These are phyloP conservation scores for Didymella pomorum DNA, from an alignment of 2,329 filamentous ascomycete genomes.

Conservation along the genomic window DNA sequence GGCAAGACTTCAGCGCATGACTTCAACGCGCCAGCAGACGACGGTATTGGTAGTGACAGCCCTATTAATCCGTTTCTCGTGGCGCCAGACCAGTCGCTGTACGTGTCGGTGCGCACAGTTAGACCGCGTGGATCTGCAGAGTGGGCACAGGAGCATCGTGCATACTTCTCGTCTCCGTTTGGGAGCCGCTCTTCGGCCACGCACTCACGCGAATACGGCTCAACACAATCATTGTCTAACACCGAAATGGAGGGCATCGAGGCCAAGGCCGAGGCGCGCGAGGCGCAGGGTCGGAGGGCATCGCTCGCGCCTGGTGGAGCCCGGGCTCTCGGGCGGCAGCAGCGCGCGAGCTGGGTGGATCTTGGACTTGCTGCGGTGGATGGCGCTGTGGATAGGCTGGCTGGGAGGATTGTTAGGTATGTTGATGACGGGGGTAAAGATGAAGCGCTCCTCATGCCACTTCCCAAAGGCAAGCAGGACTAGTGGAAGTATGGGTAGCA, in stretches of 20 bases:
- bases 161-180: background rate
- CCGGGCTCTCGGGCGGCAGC: background rate
- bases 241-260: constrained; percentile 8
- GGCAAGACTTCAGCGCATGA: background rate
- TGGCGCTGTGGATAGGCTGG: constrained; percentile 29
- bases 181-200: no score
- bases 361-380: constrained; percentile 31
- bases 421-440: constrained; percentile 34
- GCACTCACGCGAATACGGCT: no score
- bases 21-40: no score
- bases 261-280: constrained; percentile 3
- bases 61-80: constrained; percentile 12
- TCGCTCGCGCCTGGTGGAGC: background rate
- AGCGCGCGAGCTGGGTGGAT: constrained; percentile 28
- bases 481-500: background rate
- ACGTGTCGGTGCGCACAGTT: no score
- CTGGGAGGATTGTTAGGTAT: constrained; percentile 34
- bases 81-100: background rate
- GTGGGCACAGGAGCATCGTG: constrained; percentile 11
- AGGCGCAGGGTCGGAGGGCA: constrained; percentile 3
- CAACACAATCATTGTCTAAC: background rate
- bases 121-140: background rate
- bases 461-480: constrained; percentile 20
- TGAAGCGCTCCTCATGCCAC: constrained; percentile 31
- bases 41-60: no score